Conservation (phyloP, 176 grass and related monocot species). For the Hyparrhenia diplandra region DNA sequence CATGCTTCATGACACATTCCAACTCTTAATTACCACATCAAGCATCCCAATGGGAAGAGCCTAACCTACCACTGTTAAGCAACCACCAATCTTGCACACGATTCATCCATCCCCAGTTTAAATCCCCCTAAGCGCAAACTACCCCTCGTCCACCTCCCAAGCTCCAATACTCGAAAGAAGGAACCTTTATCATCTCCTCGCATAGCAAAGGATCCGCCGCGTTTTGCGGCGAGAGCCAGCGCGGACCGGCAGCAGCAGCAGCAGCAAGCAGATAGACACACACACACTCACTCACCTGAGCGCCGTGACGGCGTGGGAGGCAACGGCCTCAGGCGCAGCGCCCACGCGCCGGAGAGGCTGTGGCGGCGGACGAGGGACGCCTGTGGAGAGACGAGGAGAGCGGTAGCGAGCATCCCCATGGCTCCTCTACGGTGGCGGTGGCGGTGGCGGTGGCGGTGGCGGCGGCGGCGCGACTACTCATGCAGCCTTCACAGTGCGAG, state of each 20-base stretch:
- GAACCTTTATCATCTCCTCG: neutral
- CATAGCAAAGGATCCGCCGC: neutral
- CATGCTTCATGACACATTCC: neutral
- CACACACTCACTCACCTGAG: constrained; percentile 46
- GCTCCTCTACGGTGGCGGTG: constrained; percentile 20
- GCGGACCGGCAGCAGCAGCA: too few species aligned
- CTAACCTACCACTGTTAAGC: neutral
- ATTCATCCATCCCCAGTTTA: neutral
- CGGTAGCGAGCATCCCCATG: constrained; percentile 51
- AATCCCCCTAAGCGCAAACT: neutral
- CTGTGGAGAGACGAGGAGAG: constrained; percentile 29
- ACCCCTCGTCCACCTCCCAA: neutral
- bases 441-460: neutral
- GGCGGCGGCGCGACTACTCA: constrained; percentile 54
- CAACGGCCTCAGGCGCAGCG: constrained; percentile 26
- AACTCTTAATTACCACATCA: neutral
- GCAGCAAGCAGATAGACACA: neutral
- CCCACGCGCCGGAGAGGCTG: neutral
- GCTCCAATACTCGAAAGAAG: neutral
- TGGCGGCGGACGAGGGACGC: neutral
- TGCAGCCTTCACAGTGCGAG: constrained; percentile 32
- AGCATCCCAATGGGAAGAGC: neutral
- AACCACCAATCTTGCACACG: neutral
- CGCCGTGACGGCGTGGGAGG: constrained; percentile 2
- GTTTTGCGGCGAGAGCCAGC: neutral